phyloP scores from a whole-genome alignment of 2,329 filamentous ascomycete genomes.

The Simplicillium aogashimaense region DNA sequence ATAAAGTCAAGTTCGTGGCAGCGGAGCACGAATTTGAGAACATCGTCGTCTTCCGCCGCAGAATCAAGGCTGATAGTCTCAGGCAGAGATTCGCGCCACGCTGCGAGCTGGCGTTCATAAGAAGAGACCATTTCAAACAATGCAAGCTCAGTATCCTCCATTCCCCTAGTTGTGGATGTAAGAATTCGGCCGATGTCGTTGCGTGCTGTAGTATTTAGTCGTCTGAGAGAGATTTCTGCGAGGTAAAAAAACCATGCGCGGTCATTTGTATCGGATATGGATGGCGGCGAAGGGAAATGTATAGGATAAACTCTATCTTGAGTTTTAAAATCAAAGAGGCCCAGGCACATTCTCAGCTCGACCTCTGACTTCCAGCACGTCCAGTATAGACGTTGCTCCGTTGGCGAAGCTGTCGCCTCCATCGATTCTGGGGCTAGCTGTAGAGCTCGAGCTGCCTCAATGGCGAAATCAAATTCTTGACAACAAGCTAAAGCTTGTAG shows the following conservation, averaged over 20 bases:
- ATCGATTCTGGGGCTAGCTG: constrained; percentile 1
- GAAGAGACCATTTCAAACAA: constrained; percentile 2
- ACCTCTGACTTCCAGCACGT: constrained; percentile 37
- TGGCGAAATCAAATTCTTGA: constrained; percentile 19
- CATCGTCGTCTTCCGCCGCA: constrained; percentile 13
- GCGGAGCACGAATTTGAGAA: constrained; percentile 21
- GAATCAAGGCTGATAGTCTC: constrained; percentile 10
- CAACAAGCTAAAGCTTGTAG: constrained; percentile 31
- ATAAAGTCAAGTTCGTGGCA: constrained; percentile 19
- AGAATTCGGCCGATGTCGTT: not conserved
- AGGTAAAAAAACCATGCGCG: constrained; percentile 35
- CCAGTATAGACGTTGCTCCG: constrained; percentile 32
- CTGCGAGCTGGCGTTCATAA: constrained; percentile 12
- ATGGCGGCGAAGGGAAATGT: constrained; percentile 16
- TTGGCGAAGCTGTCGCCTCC: constrained; percentile 4
- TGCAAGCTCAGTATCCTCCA: not conserved
- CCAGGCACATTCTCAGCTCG: constrained; percentile 27
- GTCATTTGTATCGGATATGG: constrained; percentile 9
- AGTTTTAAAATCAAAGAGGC: constrained; percentile 3
- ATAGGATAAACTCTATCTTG: constrained; percentile 10
- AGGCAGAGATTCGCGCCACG: constrained; percentile 16
- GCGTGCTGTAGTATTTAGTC: constrained; percentile 17
- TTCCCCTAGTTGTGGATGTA: not conserved
- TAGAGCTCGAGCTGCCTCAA: not conserved
- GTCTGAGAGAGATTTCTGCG: constrained; percentile 32